A percentile compares a stretch with the other conserved stretches of the same genome.
Evolutionary conservation across 176 grass and related monocot genomes (phyloP).

Genomic region (Puya raimondii): DNA sequence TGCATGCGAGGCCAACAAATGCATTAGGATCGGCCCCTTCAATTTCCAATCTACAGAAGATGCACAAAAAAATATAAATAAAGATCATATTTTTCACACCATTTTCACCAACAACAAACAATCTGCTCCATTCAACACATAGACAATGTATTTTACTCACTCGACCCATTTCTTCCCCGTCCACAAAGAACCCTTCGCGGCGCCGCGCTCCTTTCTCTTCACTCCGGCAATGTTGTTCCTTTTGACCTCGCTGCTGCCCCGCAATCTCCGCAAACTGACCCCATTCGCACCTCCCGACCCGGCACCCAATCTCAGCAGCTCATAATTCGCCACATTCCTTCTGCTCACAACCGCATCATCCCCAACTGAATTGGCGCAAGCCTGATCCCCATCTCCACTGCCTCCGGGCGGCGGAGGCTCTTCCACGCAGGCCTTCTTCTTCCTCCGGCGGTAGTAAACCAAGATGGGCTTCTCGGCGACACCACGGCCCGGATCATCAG

Average conservation of each 20-base stretch:
- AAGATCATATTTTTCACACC: constrained; percentile 1
- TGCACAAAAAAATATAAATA: constrained; percentile 15
- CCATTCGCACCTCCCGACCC: constrained; percentile 25
- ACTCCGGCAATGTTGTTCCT: constrained; percentile 14
- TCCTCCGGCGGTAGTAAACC: constrained; percentile 16
- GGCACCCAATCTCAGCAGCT: constrained; percentile 33
- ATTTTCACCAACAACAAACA: not conserved
- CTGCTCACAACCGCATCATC: constrained; percentile 5
- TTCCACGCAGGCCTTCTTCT: constrained; percentile 5
- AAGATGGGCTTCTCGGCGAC: constrained; percentile 8
- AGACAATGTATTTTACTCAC: constrained; percentile 46
- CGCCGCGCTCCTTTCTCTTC: constrained; percentile 22
- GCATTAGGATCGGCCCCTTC: constrained; percentile 37
- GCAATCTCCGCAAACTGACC: constrained; percentile 14
- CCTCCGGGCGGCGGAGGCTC: not conserved
- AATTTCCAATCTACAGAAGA: constrained; percentile 54
- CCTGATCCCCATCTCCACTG: not conserved
- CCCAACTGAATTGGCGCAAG: not conserved
- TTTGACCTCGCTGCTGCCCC: constrained; percentile 13
- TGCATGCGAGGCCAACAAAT: constrained; percentile 72
- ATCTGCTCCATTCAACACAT: not conserved
- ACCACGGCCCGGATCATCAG: not conserved
- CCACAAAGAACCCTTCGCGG: constrained; percentile 32
- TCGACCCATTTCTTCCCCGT: constrained; percentile 68
- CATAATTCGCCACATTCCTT: constrained; percentile 22